A percentile compares a stretch with the other conserved stretches of the same genome.
These are phyloP conservation scores for Xylariaceae sp. DNA, from an alignment of 2,329 filamentous ascomycete species.

Conservation along the genomic window DNA sequence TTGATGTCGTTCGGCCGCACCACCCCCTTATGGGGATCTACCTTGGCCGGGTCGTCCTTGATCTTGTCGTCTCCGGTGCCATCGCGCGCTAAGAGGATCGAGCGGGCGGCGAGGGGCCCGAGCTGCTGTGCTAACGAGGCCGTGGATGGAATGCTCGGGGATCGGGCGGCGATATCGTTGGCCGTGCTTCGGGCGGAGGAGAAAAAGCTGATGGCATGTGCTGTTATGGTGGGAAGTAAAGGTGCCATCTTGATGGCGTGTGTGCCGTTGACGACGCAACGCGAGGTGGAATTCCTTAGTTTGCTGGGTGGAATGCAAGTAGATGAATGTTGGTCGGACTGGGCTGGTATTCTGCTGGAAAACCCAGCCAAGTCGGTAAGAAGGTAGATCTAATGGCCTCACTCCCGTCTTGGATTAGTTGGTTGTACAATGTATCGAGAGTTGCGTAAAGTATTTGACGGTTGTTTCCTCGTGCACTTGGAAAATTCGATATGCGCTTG, in stretches of 20 bases:
- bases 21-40: conserved; percentile 50
- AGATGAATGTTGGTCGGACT: conserved; percentile 14
- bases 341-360: conserved; percentile 33
- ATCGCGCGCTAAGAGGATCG: conserved; percentile 47
- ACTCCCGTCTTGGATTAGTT: background rate
- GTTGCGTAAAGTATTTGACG: conserved; percentile 3
- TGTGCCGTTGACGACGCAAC: background rate
- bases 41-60: conserved; percentile 29
- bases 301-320: conserved; percentile 1
- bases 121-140: conserved; percentile 34
- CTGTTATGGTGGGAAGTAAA: conserved; percentile 34
- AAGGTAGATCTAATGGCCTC: conserved; percentile 15
- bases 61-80: conserved; percentile 20
- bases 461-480: conserved; percentile 13
- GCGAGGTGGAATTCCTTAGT: background rate
- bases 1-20: conserved; percentile 60
- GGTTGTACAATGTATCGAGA: conserved; percentile 3
- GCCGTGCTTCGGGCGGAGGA: conserved; percentile 26
- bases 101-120: conserved; percentile 48
- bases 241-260: conserved; percentile 35
- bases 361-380: conserved; percentile 30
- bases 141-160: conserved; percentile 28
- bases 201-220: conserved; percentile 35
- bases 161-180: conserved; percentile 35
- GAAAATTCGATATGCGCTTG: too few species aligned